Conservation (phyloP, 495 filamentous ascomycete species). For the Podospora anserina region DNA sequence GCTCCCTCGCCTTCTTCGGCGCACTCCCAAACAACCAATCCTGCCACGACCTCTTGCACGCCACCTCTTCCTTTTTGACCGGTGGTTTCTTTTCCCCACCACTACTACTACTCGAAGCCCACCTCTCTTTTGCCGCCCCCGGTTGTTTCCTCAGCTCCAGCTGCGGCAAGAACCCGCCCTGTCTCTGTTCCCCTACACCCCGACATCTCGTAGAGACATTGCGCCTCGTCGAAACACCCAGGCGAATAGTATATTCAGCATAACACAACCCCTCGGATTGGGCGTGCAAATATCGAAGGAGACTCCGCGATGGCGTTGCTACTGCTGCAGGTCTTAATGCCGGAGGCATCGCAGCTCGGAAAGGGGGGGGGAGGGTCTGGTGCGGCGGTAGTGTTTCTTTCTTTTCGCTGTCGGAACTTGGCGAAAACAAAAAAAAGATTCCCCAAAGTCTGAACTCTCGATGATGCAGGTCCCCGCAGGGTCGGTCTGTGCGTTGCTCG, state of each 20-base stretch:
- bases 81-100: constrained; percentile 31
- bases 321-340: constrained; percentile 36
- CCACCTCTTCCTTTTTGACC: constrained; percentile 33
- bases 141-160: constrained; percentile 30
- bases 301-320: constrained; percentile 52
- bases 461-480: not conserved
- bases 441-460: not conserved
- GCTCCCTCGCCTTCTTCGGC: constrained; percentile 31
- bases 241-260: constrained; percentile 17
- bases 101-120: constrained; percentile 18
- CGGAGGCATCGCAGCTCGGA: constrained; percentile 32
- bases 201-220: constrained; percentile 25
- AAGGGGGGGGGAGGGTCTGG: not conserved
- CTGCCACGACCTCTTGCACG: constrained; percentile 46
- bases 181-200: constrained; percentile 26
- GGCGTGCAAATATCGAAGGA: constrained; percentile 60
- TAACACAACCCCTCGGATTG: constrained; percentile 56
- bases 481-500: not conserved
- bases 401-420: not conserved
- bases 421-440: not conserved
- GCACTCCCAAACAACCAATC: constrained; percentile 53
- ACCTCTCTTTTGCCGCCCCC: constrained; percentile 13
- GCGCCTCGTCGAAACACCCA: constrained; percentile 16
- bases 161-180: constrained; percentile 45
- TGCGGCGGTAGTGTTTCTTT: not conserved